Evolutionary conservation across 2,329 filamentous ascomycete species (phyloP).

Genomic region (Fusarium equiseti): DNA sequence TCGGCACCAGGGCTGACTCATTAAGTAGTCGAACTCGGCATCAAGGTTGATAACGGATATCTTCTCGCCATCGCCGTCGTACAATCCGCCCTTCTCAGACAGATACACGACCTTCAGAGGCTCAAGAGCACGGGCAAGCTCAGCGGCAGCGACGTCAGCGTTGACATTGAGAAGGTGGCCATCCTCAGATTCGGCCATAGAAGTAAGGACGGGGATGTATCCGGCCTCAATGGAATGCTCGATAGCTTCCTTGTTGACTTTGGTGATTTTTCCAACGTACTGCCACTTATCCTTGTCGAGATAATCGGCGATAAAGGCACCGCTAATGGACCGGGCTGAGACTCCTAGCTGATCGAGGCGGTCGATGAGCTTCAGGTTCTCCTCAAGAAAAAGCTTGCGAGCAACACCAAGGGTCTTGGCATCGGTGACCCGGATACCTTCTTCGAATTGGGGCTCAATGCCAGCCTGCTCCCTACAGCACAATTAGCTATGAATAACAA

Average conservation of each 20-base stretch:
- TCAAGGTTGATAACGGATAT: slow-evolving; percentile 98
- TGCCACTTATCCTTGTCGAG: slow-evolving; percentile 97
- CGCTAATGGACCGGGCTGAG: slow-evolving; percentile 87
- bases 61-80: slow-evolving; percentile 93
- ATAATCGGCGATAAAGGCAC: slow-evolving; percentile 93
- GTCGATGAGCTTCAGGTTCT: slow-evolving; percentile 83
- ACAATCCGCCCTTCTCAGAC: slow-evolving; percentile 97
- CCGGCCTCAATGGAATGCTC: slow-evolving; percentile 91
- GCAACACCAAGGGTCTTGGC: slow-evolving; percentile 93
- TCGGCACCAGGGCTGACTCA: slow-evolving; percentile 94
- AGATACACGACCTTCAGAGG: slow-evolving; percentile 98
- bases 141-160: slow-evolving; percentile 94
- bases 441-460: slow-evolving; percentile 94
- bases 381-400: slow-evolving; percentile 91
- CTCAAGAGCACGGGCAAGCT: slow-evolving; percentile 88
- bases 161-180: slow-evolving; percentile 98
- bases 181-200: slow-evolving; percentile 93
- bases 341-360: slow-evolving; percentile 91
- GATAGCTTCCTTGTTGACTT: slow-evolving; percentile 90
- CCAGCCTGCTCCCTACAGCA: slow-evolving; percentile 76
- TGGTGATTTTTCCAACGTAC: slow-evolving; percentile 93
- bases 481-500: no score
- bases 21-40: slow-evolving; percentile 92
- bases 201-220: slow-evolving; percentile 92
- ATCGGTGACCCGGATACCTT: slow-evolving; percentile 95